Conservation (phyloP, 106 monocot species). For the Alisma plantagoaquatica region DNA sequence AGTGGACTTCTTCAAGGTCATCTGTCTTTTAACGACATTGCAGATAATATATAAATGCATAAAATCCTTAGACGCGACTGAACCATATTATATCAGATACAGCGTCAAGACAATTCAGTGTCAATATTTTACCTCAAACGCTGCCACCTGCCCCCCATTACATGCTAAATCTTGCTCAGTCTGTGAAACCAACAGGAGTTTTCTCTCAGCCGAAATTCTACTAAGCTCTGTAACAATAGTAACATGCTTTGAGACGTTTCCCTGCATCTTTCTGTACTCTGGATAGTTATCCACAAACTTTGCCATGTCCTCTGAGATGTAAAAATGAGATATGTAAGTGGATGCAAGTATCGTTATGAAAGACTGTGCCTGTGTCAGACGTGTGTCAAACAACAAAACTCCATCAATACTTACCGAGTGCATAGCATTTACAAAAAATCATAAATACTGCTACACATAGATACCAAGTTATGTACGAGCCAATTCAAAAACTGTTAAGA, state of each 20-base stretch:
- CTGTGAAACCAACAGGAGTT: slow-evolving; percentile 93
- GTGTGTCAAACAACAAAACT: too few relatives aligned
- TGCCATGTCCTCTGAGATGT: slow-evolving; percentile 81
- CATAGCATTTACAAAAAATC: too few relatives aligned
- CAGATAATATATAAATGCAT: too few relatives aligned
- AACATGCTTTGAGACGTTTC: slow-evolving; percentile 99
- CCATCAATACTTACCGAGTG: too few relatives aligned
- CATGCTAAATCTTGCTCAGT: slow-evolving; percentile 98
- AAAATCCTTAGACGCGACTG: not conserved
- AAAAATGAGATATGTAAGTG: not conserved
- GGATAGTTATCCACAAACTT: slow-evolving; percentile 98
- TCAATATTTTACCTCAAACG: slow-evolving; percentile 62
- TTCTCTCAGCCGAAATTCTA: slow-evolving; percentile 85
- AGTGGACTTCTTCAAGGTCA: too few relatives aligned
- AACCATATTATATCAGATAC: not conserved
- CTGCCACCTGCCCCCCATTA: slow-evolving; percentile 94
- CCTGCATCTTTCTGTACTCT: slow-evolving; percentile 93
- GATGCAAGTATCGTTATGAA: not conserved
- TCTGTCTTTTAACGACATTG: too few relatives aligned
- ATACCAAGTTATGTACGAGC: too few relatives aligned
- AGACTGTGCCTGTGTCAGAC: not conserved
- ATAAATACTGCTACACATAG: too few relatives aligned
- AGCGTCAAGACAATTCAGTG: not conserved
- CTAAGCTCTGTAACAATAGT: slow-evolving; percentile 95
- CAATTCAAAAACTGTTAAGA: too few relatives aligned